phyloP scores from a whole-genome alignment of 768 basidiomycete genomes.

The Phaeotremella skinneri region DNA sequence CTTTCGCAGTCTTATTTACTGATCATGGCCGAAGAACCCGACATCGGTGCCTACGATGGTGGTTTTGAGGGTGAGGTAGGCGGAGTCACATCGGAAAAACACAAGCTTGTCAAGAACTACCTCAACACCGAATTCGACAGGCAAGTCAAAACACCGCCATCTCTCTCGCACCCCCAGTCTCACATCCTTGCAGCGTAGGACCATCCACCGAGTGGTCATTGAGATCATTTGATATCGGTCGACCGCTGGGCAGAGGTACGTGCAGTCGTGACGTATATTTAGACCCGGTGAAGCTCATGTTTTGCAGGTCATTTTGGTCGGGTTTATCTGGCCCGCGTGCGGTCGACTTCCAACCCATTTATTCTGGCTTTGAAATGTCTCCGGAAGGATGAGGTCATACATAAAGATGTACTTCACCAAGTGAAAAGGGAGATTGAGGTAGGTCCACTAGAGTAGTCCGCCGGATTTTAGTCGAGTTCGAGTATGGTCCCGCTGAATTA shows the following conservation, averaged over 20 bases:
- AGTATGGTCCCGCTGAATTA: neutral
- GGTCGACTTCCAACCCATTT: constrained; percentile 69
- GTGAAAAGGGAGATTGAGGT: constrained; percentile 97
- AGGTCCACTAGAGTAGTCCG: constrained; percentile 3
- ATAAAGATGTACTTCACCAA: constrained; percentile 88
- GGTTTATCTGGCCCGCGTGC: constrained; percentile 96
- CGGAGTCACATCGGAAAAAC: constrained; percentile 64
- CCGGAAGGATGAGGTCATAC: constrained; percentile 91
- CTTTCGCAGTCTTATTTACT: neutral
- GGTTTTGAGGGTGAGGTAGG: constrained; percentile 67
- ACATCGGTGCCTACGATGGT: constrained; percentile 83
- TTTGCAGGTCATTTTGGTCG: constrained; percentile 99
- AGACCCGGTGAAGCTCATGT: constrained; percentile 68
- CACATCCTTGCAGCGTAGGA: constrained; percentile 14
- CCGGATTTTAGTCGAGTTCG: no score
- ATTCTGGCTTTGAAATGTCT: constrained; percentile 95
- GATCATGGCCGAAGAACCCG: neutral
- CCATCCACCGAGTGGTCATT: constrained; percentile 34
- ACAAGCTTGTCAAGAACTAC: constrained; percentile 9
- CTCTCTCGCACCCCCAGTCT: constrained; percentile 6
- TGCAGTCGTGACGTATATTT: neutral
- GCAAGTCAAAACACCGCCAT: constrained; percentile 12
- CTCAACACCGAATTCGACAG: constrained; percentile 59
- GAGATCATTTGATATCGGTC: constrained; percentile 40
- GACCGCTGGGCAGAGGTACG: constrained; percentile 43